Base-by-base conservation (phyloP, 1,139 yeast species). In the Wickerhamomyces sp. region DNA sequence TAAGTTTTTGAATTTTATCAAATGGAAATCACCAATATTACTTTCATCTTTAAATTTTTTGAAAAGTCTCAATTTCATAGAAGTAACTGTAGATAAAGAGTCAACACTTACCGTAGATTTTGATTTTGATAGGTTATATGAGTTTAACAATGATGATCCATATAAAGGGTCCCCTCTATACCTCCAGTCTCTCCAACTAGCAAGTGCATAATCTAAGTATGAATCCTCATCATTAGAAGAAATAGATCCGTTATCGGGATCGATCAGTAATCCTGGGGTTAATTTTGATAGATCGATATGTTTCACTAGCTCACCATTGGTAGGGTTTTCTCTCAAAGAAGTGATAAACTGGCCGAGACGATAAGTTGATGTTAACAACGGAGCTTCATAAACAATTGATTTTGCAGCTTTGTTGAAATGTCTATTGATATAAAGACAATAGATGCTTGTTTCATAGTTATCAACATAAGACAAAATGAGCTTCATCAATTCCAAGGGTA, bases 121-220 rank as follows among this genome's bases (percentile, higher is more conserved):
- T 4, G 52, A 39, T 37, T 51, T 52, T 19, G 51, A 46, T 43
- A 59, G 35, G 12, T 54, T 56, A 37, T 54, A 56, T n/a, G 64
- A 56, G 42, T 58, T 61, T 37, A 63, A 39, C 35, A 60, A 41
- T 5, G 58, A 48, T 3, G 66, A 53, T 2, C 75, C 71, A 56
- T 83, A 84, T 22, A 84, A 58, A 1, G 90, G 86, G 57, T 83
- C 88, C 34, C 73, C 74, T 45, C 83, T 72, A 51, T 73, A 81
- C 52, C 85, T 81, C 95, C 95, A 85, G 59, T 87, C 96, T 55
- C 95, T 71, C 96, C 96, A 87, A 13, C 92, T 84, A 0, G 95
- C 92, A 33, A 67, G 57, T 0, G 68, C 65, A 33, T 49, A 52
- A 22, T 51, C 55, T 32, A 45, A n/a, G 15, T 41, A 36, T n/a